A percentile compares a stretch with the other conserved stretches of the same genome.
These are phyloP conservation scores for Pichia membranifaciens DNA, from an alignment of 805 yeast genomes.

Conservation along the genomic window DNA sequence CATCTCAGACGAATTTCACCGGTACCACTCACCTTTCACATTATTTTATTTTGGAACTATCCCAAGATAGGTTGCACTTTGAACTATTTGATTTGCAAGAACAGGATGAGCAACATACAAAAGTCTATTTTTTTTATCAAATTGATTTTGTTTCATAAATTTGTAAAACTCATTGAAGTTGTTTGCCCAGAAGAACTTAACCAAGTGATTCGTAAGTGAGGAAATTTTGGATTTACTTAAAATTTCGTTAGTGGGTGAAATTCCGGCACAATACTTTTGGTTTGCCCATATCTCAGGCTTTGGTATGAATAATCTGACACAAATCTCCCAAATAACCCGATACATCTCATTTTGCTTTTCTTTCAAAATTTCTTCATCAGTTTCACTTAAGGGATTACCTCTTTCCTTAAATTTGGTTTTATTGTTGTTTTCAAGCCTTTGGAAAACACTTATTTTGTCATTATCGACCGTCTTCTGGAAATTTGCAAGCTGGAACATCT, in stretches of 20 bases:
- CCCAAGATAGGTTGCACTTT: slow-evolving; percentile 20
- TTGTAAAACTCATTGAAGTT: slow-evolving; percentile 20
- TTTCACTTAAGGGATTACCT: background rate
- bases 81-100: slow-evolving; percentile 14
- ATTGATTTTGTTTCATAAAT: slow-evolving; percentile 19
- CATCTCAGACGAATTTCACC: background rate
- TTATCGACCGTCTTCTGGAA: slow-evolving; percentile 22
- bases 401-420: slow-evolving; percentile 5
- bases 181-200: slow-evolving; percentile 28
- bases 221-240: slow-evolving; percentile 20
- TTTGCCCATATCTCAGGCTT: slow-evolving; percentile 9
- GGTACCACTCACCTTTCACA: background rate
- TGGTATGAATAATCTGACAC: slow-evolving; percentile 14
- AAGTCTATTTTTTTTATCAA: slow-evolving; percentile 15
- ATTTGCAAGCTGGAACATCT: slow-evolving; percentile 24
- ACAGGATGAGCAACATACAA: slow-evolving; percentile 14
- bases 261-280: slow-evolving; percentile 2
- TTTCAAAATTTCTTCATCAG: slow-evolving; percentile 7
- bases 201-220: slow-evolving; percentile 27
- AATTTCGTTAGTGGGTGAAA: slow-evolving; percentile 1
- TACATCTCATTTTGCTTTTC: slow-evolving; percentile 16
- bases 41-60: slow-evolving; percentile 11
- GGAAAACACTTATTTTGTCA: slow-evolving; percentile 15
- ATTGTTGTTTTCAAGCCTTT: slow-evolving; percentile 12
- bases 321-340: slow-evolving; percentile 21